phyloP scores from a whole-genome alignment of 73 alveolate genomes.

The Tetrahymena thermophila region DNA sequence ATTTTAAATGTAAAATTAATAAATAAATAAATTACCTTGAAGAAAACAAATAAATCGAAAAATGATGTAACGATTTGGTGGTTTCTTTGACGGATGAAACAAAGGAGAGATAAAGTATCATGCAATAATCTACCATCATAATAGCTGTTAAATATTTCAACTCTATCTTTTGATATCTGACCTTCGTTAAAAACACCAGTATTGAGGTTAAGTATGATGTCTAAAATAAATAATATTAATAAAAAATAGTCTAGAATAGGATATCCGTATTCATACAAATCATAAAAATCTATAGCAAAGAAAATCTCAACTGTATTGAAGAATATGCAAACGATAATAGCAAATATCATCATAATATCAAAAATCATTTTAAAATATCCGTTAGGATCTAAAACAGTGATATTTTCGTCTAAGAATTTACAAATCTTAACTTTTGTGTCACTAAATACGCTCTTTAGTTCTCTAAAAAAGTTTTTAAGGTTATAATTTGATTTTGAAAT shows the following conservation, averaged over 20 bases:
- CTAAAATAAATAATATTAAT: not conserved
- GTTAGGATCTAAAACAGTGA: not conserved
- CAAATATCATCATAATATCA: not conserved
- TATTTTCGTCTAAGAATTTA: not conserved
- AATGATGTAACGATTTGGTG: not conserved
- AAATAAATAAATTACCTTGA: not conserved
- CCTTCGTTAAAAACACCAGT: not conserved
- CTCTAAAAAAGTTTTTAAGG: not conserved
- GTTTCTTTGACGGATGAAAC: not conserved
- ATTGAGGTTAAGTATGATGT: not conserved
- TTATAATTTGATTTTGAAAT: not conserved
- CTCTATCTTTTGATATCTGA: not conserved
- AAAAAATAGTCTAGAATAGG: not conserved
- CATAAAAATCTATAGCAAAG: not conserved
- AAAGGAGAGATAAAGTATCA: not conserved
- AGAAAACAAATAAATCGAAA: not conserved
- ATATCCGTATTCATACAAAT: not conserved
- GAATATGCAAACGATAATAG: not conserved
- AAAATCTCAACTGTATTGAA: not conserved
- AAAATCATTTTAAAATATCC: not conserved
- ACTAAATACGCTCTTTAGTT: not conserved
- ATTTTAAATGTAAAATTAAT: not conserved
- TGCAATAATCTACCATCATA: not conserved
- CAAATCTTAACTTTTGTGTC: not conserved
- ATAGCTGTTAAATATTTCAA: not conserved